These are phyloP conservation scores for Silene latifolia DNA, from an alignment of 148 eudicot genomes.

Conservation along the genomic window DNA sequence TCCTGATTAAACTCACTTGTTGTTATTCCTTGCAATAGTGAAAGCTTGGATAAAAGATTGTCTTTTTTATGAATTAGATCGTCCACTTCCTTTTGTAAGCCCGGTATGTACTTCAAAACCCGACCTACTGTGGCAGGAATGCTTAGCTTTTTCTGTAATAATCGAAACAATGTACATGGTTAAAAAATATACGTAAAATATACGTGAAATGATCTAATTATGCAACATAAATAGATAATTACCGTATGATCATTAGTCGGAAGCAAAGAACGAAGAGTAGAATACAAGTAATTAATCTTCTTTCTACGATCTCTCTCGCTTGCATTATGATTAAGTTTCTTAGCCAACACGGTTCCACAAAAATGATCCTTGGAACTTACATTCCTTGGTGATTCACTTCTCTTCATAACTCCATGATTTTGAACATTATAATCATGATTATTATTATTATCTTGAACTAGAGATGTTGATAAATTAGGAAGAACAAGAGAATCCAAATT, in stretches of 20 bases:
- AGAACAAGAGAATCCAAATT: conserved; percentile 8
- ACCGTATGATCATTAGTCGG: conserved; percentile 46
- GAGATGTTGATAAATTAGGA: conserved; percentile 2
- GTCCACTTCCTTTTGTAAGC: conserved; percentile 64
- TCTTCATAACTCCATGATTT: neutral
- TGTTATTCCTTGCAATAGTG: neutral
- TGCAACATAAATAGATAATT: too few relatives aligned
- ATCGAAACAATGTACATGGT: neutral
- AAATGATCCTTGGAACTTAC: conserved; percentile 2
- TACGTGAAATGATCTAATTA: too few relatives aligned
- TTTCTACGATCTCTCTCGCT: conserved; percentile 71
- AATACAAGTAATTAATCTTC: conserved; percentile 50
- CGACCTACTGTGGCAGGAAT: conserved; percentile 60
- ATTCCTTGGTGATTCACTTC: conserved; percentile 11
- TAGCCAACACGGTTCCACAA: conserved; percentile 20
- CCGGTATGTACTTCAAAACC: conserved; percentile 74
- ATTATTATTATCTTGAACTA: conserved; percentile 4
- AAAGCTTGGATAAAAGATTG: conserved; percentile 24
- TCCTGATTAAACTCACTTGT: neutral
- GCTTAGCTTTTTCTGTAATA: conserved; percentile 80
- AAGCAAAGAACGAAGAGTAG: conserved; percentile 46
- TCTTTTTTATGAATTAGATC: conserved; percentile 40
- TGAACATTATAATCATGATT: conserved; percentile 6
- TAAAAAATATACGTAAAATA: neutral
- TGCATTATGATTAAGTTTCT: conserved; percentile 61